Base-by-base conservation (phyloP, 1,284 basidiomycete species). In the Moesziomyces globuligerus region DNA sequence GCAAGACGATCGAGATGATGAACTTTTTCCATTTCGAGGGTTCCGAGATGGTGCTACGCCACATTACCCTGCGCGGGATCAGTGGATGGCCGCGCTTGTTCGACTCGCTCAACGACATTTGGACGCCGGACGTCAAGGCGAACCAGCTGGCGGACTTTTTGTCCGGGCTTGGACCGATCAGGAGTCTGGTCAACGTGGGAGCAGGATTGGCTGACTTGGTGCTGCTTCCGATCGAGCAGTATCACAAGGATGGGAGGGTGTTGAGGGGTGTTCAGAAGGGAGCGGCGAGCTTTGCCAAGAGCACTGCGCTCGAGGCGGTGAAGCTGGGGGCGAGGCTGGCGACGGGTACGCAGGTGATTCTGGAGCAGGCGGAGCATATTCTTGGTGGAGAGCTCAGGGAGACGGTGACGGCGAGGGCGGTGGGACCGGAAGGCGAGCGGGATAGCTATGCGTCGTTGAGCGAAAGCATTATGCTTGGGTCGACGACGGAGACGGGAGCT, bases 1-100 rank as follows among this genome's bases (percentile, higher is more conserved):
- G 96, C 13, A 89, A 87, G 81, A 94, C 93, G 0, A 95, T 96
- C 64, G 96, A 98, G 81, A 84, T 98, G 55, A 98, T 98, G 95
- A 99, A 99, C 83, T 98, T 98, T 82, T 98, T 99, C 89, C 94
- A 98, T 83, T 99, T 98, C 75, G 95, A 98, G 75, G 95, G 93
- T 0, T 91, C 95, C 3, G 95, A 97, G 83, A 98, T 98, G 93
- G 95, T 93, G 0, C 84, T 99, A 48, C 87, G 95, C 48, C 94
- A 96, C 79, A 90, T 98, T 61, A 94, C 92, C 15, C 82, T 98
- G 23, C 89, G 90, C 49, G 96, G 95, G 17, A 88, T 98, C 48
- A 91, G 90, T 20, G 93, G 94, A 20, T 94, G 92, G 90, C 86
- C 91, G 10, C 88, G 90, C 36, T 86, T 98, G 28, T 93, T 93